Evolutionary conservation across 805 yeast genomes (phyloP), one percentile per base, ranked within the genome.

Genomic region (Starmerella gropengiesseri): DNA sequence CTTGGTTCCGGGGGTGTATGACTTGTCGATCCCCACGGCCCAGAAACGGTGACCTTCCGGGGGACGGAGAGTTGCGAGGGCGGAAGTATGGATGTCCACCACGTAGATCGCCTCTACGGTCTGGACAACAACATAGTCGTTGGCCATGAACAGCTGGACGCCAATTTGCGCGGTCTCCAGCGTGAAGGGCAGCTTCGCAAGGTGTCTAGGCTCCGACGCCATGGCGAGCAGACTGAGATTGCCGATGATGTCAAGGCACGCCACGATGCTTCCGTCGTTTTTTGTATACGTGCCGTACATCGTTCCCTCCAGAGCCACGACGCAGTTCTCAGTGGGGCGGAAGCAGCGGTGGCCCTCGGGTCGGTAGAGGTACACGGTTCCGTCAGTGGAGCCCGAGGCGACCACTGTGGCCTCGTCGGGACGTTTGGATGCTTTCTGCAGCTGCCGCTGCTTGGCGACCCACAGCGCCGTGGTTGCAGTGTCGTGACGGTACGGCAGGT

Each of bases 381-480:
- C 55, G 29, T 50, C 50, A 19, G 30, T 32, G 23, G 50, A 37
- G 11, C 48, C 55, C 9, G 49, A 41, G 4, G 48, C 50, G 11
- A 43, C 34, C 20, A 45, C 37, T 14, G 46, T 29, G 12, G 41
- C 21, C 12, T 23, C 12, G 18, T 35, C 34, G 5, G 19, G 31
- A 2, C 28, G 40, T 14, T 34, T 34, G 3, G 28, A 21, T 8
- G 37, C 5, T 18, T 46, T 42, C 9, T 21, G 2, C 25, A 50
- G 40, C 18, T 38, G 32, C 14, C 50, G 49, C 8, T 40, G 34
- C 27, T 51, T 46, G 2, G 53, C 40, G 7, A 56, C 44, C 61
- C 61, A 57, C 22, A 50, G 53, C 5, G 52, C 46, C 5, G 51
- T 43, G 5, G 57, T 57, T 7, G 47, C 41, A 13, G 53, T 49